phyloP scores from a whole-genome alignment of 768 basidiomycete species.

The Auriscalpium orientale region DNA sequence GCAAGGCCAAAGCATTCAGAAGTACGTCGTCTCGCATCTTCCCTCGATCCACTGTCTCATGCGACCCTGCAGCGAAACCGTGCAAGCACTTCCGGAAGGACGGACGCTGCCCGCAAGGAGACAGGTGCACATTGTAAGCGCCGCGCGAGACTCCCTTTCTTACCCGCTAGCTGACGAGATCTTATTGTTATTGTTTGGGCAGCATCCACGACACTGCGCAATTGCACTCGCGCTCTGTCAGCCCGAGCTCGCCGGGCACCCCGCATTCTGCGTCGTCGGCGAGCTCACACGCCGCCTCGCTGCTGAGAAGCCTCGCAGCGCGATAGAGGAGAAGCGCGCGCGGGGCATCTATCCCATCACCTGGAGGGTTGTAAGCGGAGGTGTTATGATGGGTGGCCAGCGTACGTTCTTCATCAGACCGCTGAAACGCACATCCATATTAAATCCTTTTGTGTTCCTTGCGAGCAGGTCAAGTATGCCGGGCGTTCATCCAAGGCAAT shows the following conservation, averaged over 20 bases:
- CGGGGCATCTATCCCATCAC: neutral
- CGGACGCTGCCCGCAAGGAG: slow-evolving; percentile 11
- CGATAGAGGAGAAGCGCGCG: neutral
- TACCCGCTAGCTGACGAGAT: neutral
- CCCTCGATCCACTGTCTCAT: neutral
- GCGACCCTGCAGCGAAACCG: slow-evolving; percentile 6
- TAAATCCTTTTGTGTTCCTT: neutral
- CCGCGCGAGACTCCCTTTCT: neutral
- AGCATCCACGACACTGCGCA: neutral
- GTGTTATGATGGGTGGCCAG: neutral
- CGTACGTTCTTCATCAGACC: neutral
- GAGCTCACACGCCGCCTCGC: neutral
- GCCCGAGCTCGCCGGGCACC: neutral
- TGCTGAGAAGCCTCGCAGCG: neutral
- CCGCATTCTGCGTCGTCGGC: neutral
- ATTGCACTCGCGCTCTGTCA: neutral
- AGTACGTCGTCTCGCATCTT: slow-evolving; percentile 4
- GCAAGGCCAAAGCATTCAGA: slow-evolving; percentile 11
- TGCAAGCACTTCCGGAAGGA: slow-evolving; percentile 14
- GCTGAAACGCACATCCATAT: neutral
- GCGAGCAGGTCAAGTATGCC: neutral
- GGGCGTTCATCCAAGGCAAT: neutral
- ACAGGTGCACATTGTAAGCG: slow-evolving; percentile 13
- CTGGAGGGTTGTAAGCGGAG: neutral
- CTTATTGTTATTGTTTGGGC: neutral